Percentiles rank a stretch among this genome's conserved stretches.
Conservation (phyloP, 352 stramenopile species). For the Aphanomyces invadans region DNA sequence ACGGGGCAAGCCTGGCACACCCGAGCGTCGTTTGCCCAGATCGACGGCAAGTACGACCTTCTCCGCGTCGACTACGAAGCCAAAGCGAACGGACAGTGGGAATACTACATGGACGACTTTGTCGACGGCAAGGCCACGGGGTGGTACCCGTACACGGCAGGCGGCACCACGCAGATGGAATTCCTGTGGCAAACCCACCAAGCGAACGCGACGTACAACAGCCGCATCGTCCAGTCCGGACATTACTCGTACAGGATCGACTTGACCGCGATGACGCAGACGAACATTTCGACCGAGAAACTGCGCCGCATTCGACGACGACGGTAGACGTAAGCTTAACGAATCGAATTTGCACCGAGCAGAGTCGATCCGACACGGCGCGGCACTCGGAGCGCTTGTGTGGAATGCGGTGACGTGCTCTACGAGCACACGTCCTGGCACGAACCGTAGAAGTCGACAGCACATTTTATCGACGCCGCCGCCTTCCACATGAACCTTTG, state of each 20-base stretch:
- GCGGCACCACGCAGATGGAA: slow-evolving; percentile 24
- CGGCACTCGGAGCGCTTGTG: too few relatives aligned
- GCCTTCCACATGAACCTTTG: too few relatives aligned
- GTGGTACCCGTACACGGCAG: slow-evolving; percentile 30
- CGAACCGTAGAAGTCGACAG: too few relatives aligned
- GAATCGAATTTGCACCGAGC: too few relatives aligned
- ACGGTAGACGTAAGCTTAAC: too few relatives aligned
- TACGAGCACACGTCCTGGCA: too few relatives aligned
- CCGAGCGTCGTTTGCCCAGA: neutral
- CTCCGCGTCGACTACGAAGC: slow-evolving; percentile 5
- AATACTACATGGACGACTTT: slow-evolving; percentile 20
- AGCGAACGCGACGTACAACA: slow-evolving; percentile 24
- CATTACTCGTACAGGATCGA: slow-evolving; percentile 27
- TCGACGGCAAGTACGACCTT: slow-evolving; percentile 11
- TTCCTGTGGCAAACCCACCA: slow-evolving; percentile 26
- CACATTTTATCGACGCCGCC: too few relatives aligned
- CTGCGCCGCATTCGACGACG: slow-evolving; percentile 26
- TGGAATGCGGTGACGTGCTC: too few relatives aligned
- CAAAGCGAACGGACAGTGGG: neutral
- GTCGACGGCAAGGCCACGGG: slow-evolving; percentile 28
- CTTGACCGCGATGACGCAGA: slow-evolving; percentile 24
- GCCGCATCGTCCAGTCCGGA: slow-evolving; percentile 29
- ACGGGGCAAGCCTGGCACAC: slow-evolving; percentile 2
- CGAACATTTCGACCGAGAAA: slow-evolving; percentile 27
- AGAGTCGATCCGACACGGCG: too few relatives aligned